Conservation (phyloP, 352 stramenopile species). For the Blastocystis sp. region DNA sequence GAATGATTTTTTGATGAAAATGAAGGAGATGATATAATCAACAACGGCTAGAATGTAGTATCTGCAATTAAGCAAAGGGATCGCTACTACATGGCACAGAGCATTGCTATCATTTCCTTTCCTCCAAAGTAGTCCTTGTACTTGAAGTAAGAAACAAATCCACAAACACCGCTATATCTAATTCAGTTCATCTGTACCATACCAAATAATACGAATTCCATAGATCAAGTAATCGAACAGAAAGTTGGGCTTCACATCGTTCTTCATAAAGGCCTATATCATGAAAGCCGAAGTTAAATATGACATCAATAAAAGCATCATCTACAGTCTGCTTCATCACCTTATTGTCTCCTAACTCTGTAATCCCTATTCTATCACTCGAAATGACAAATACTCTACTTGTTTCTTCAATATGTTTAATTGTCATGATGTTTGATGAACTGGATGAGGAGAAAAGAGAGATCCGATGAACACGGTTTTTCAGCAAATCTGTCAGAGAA, state of each 20-base stretch:
- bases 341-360: constrained; percentile 56
- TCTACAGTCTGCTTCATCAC: constrained; percentile 57
- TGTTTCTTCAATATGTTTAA: constrained; percentile 34
- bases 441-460: not conserved
- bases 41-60: constrained; percentile 44
- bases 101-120: constrained; percentile 25
- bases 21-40: constrained; percentile 17
- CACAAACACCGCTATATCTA: constrained; percentile 17
- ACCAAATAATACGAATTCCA: constrained; percentile 6
- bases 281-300: not conserved
- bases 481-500: not conserved
- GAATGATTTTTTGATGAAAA: constrained; percentile 15
- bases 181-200: not conserved
- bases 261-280: constrained; percentile 20
- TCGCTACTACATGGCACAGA: not conserved
- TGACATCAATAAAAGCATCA: constrained; percentile 34
- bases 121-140: constrained; percentile 51
- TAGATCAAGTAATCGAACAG: constrained; percentile 31
- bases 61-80: not conserved
- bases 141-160: constrained; percentile 33
- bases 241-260: constrained; percentile 57
- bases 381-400: not conserved
- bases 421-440: not conserved
- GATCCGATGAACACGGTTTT: not conserved
- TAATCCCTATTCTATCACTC: constrained; percentile 27